Conservation (phyloP, 441 rosid genomes). For the Raphanus hybrid region DNA sequence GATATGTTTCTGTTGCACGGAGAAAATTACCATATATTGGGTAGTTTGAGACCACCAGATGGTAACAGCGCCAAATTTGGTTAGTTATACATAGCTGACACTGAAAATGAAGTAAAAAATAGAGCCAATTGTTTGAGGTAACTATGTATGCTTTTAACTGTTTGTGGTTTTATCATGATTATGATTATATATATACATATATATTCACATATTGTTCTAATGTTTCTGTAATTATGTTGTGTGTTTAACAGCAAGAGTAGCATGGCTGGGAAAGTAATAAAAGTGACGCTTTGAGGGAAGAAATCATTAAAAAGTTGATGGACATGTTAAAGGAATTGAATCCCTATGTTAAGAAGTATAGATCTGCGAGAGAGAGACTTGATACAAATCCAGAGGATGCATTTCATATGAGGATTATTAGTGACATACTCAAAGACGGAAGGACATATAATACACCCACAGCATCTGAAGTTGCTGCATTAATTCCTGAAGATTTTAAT, state of each 20-base stretch:
- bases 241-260: not conserved
- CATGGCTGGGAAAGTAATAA: not conserved
- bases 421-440: not conserved
- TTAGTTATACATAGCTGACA: not conserved
- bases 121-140: too few species aligned
- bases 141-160: too few species aligned
- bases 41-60: not conserved
- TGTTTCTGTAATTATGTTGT: too few species aligned
- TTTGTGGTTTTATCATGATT: too few species aligned
- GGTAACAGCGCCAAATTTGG: not conserved
- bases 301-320: not conserved
- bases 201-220: not conserved
- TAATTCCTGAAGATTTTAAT: too few species aligned
- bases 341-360: not conserved
- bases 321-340: not conserved
- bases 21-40: not conserved
- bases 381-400: not conserved
- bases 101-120: not conserved
- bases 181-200: too few species aligned
- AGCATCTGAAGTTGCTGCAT: too few species aligned
- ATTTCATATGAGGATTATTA: not conserved
- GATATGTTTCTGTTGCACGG: not conserved
- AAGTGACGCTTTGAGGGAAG: not conserved
- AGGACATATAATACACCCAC: not conserved
- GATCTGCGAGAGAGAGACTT: not conserved